phyloP scores from a whole-genome alignment of 495 filamentous ascomycete species.

The Aspergillus steynii region DNA sequence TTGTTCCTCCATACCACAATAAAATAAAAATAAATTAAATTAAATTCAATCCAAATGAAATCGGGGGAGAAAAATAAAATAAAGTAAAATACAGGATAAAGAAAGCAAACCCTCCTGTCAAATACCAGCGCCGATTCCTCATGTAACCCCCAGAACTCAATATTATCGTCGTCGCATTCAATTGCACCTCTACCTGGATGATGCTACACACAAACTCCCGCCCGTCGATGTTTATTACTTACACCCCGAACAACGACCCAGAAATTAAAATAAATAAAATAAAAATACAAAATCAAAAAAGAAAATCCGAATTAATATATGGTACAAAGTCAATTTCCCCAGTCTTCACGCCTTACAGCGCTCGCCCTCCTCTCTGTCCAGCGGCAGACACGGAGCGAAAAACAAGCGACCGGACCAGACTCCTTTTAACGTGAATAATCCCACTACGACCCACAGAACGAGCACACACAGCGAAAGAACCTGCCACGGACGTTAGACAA shows the following conservation, averaged over 20 bases:
- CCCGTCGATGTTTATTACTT: background rate
- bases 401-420: slow-evolving; percentile 48
- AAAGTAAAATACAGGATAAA: background rate
- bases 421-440: slow-evolving; percentile 43
- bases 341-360: slow-evolving; percentile 17
- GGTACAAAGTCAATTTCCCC: slow-evolving; percentile 14
- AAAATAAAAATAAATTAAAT: background rate
- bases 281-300: background rate
- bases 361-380: slow-evolving; percentile 25
- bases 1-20: background rate
- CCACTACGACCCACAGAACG: slow-evolving; percentile 53
- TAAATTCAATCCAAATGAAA: background rate
- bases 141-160: background rate
- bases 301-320: background rate
- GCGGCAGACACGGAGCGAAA: slow-evolving; percentile 52
- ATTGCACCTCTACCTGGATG: background rate
- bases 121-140: too few relatives aligned
- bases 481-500: slow-evolving; percentile 20
- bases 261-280: too few relatives aligned
- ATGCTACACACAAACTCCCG: background rate
- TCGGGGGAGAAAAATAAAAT: background rate
- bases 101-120: background rate
- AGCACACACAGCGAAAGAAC: slow-evolving; percentile 50
- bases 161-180: background rate
- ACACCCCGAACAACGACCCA: too few relatives aligned